A percentile compares a stretch with the other conserved stretches of the same genome.
Conservation (phyloP, 2,329 filamentous ascomycete genomes). For the Aspergillus carbonarius region DNA sequence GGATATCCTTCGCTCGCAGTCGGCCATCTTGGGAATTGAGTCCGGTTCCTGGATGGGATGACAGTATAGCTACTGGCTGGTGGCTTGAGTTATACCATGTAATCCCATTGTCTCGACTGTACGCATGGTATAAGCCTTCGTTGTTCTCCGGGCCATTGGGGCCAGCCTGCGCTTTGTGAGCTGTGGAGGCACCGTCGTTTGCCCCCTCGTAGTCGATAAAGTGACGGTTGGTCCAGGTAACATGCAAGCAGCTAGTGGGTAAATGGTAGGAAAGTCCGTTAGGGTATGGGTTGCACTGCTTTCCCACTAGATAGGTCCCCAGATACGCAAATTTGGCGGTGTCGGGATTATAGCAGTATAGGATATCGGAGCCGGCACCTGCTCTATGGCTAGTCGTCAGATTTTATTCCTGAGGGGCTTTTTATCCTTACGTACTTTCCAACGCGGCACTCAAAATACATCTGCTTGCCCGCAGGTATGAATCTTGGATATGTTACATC, state of each 20-base stretch:
- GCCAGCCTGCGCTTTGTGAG: conserved; percentile 1
- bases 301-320: neutral
- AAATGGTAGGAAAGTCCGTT: neutral
- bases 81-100: neutral
- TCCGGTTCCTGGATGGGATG: neutral
- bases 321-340: neutral
- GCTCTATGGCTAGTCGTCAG: neutral
- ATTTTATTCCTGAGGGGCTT: neutral
- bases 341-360: neutral
- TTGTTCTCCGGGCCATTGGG: conserved; percentile 5
- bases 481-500: conserved; percentile 3
- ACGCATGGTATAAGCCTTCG: neutral
- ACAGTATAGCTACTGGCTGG: neutral
- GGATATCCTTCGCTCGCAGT: neutral
- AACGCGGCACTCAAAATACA: conserved; percentile 2
- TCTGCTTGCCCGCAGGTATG: neutral
- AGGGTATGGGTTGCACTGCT: neutral
- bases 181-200: neutral
- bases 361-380: conserved; percentile 3
- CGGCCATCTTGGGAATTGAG: neutral
- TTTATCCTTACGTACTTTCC: neutral
- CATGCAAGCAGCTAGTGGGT: neutral
- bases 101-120: neutral
- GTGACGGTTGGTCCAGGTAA: conserved; percentile 3
- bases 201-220: neutral